phyloP scores from a whole-genome alignment of 305 asterid species.

The Stenogyne calaminthoides region DNA sequence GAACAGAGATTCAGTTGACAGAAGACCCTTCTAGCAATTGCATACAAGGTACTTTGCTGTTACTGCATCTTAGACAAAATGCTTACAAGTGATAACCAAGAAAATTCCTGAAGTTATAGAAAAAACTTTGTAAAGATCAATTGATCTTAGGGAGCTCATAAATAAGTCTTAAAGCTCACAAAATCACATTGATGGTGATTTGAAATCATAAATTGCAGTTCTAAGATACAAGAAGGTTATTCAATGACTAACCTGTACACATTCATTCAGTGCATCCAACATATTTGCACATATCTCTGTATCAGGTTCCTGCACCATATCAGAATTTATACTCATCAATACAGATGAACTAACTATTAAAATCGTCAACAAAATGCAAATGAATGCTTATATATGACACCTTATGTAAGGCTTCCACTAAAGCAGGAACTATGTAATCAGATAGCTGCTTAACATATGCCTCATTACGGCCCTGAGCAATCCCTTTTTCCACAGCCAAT shows the following conservation, averaged over 20 bases:
- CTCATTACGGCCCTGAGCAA: slow-evolving; percentile 94
- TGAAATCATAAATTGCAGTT: background rate
- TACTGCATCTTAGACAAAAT: background rate
- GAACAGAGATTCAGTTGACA: slow-evolving; percentile 10
- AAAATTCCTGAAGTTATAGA: background rate
- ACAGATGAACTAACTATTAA: slow-evolving; percentile 5
- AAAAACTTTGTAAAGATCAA: background rate
- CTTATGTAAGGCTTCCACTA: slow-evolving; percentile 97
- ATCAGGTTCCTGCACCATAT: slow-evolving; percentile 78
- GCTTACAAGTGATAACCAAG: background rate
- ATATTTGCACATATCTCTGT: slow-evolving; percentile 81
- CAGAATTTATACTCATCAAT: slow-evolving; percentile 29
- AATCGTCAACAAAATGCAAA: background rate
- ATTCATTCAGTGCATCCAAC: slow-evolving; percentile 87
- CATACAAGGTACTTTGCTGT: background rate
- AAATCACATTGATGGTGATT: background rate
- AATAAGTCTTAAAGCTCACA: background rate
- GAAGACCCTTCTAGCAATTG: background rate
- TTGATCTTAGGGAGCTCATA: background rate
- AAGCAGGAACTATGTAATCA: slow-evolving; percentile 86
- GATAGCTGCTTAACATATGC: slow-evolving; percentile 86
- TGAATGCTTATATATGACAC: slow-evolving; percentile 33
- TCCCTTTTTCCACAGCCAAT: slow-evolving; percentile 92
- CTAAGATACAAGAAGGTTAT: background rate
- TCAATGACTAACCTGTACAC: slow-evolving; percentile 66